Percentiles rank a stretch among this genome's conserved stretches.
phyloP scores from a whole-genome alignment of 2,329 filamentous ascomycete species.

The Verticillium tricorpus region DNA sequence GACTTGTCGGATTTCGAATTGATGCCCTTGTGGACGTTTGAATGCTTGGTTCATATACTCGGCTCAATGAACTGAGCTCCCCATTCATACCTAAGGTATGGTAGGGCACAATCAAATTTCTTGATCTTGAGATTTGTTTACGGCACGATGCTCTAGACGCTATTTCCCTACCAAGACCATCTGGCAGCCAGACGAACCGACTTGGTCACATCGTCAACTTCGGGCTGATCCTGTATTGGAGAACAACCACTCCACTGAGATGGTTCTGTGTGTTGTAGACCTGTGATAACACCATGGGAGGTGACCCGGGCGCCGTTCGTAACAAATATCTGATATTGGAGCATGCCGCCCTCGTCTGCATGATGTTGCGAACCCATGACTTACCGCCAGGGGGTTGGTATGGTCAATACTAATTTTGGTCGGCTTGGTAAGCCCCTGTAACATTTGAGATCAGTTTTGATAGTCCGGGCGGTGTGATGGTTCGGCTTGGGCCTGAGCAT shows the following conservation, averaged over 20 bases:
- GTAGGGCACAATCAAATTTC: slow-evolving; percentile 45
- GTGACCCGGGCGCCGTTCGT: slow-evolving; percentile 50
- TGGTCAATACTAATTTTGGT: slow-evolving; percentile 33
- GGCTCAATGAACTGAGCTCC: slow-evolving; percentile 44
- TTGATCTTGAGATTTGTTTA: slow-evolving; percentile 40
- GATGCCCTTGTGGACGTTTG: slow-evolving; percentile 38
- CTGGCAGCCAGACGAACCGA: slow-evolving; percentile 41
- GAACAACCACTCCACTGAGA: slow-evolving; percentile 46
- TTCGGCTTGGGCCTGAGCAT: too few species aligned
- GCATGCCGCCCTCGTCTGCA: slow-evolving; percentile 38
- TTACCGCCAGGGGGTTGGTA: slow-evolving; percentile 34
- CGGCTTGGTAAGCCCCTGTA: not conserved
- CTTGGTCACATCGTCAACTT: slow-evolving; percentile 46
- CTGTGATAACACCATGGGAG: slow-evolving; percentile 43
- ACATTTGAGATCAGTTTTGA: too few species aligned
- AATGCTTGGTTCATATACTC: slow-evolving; percentile 44
- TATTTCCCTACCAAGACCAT: slow-evolving; percentile 52
- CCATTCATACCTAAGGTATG: slow-evolving; percentile 47
- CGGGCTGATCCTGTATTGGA: slow-evolving; percentile 45
- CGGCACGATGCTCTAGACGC: slow-evolving; percentile 44
- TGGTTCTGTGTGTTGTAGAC: slow-evolving; percentile 43
- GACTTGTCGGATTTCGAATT: slow-evolving; percentile 18
- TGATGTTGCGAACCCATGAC: slow-evolving; percentile 25
- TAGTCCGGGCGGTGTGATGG: too few species aligned
- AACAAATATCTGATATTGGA: slow-evolving; percentile 49